phyloP scores from a whole-genome alignment of 1,284 basidiomycete genomes.

The Pseudomicrostroma phylloplanum region DNA sequence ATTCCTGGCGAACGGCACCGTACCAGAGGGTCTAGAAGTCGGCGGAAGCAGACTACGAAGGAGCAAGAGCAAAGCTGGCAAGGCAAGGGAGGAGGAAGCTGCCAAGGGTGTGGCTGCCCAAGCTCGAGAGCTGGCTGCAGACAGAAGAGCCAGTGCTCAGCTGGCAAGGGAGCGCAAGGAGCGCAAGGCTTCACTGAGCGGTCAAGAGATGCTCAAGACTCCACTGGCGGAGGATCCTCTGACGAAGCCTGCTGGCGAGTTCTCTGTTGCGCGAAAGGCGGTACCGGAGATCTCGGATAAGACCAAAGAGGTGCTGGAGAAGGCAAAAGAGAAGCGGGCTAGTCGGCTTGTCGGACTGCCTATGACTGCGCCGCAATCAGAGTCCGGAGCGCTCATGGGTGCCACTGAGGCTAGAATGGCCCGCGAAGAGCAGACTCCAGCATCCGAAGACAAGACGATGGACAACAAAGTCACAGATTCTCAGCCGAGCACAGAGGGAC shows the following conservation, averaged over 20 bases:
- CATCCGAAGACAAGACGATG: no score
- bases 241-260: not conserved
- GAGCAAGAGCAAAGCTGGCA: conserved; percentile 25
- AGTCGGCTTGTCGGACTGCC: conserved; percentile 1
- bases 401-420: no score
- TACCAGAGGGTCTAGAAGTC: conserved; percentile 27
- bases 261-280: not conserved
- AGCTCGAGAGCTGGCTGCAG: conserved; percentile 21
- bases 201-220: not conserved
- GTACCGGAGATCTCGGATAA: not conserved
- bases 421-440: no score
- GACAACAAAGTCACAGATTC: no score
- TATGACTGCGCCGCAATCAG: no score
- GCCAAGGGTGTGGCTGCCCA: conserved; percentile 26
- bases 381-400: no score
- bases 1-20: conserved; percentile 34
- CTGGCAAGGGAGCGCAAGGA: conserved; percentile 8
- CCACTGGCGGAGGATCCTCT: not conserved
- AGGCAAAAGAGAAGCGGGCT: conserved; percentile 3
- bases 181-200: not conserved
- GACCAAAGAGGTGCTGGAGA: conserved; percentile 9
- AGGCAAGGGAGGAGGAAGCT: conserved; percentile 28
- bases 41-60: conserved; percentile 27
- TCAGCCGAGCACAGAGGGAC: no score
- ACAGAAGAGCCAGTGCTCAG: conserved; percentile 6